Percentiles rank a stretch among this genome's conserved stretches.
Conservation (phyloP, 1,284 basidiomycete genomes). For the Cystobasidiaceae sp. region DNA sequence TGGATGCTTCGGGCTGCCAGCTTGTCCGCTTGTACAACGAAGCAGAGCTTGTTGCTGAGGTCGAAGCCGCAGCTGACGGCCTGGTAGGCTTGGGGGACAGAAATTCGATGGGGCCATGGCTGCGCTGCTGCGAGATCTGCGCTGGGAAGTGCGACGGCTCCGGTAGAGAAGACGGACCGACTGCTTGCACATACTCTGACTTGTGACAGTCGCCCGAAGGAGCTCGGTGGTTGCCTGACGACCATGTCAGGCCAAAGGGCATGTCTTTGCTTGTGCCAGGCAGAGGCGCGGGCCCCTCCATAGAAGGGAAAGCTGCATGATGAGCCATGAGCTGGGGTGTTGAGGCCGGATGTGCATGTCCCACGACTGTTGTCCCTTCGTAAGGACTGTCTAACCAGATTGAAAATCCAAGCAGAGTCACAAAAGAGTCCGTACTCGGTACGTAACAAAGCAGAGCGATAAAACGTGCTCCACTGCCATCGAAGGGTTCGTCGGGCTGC, state of each 20-base stretch:
- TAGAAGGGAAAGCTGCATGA: not conserved
- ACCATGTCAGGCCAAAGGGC: no score
- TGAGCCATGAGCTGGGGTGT: slow-evolving; percentile 11
- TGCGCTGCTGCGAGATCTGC: no score
- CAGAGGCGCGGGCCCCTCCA: no score
- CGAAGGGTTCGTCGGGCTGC: not conserved
- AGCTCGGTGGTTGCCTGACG: no score
- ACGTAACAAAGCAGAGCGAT: slow-evolving; percentile 14
- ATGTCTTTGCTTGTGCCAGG: no score
- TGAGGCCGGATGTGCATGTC: not conserved
- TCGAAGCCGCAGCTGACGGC: not conserved
- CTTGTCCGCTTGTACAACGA: slow-evolving; percentile 10
- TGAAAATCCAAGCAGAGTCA: not conserved
- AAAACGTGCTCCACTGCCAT: no score
- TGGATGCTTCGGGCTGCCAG: slow-evolving; percentile 9
- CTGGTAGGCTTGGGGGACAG: not conserved
- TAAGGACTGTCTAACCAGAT: slow-evolving; percentile 15
- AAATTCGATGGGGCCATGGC: no score
- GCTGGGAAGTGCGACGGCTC: no score
- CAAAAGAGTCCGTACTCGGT: slow-evolving; percentile 5
- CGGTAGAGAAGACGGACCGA: no score
- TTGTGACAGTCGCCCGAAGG: no score
- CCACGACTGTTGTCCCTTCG: no score
- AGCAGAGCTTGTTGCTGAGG: not conserved
- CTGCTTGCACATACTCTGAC: no score